These are phyloP conservation scores for Phoma sp. DNA, from an alignment of 2,329 filamentous ascomycete genomes.

Conservation along the genomic window DNA sequence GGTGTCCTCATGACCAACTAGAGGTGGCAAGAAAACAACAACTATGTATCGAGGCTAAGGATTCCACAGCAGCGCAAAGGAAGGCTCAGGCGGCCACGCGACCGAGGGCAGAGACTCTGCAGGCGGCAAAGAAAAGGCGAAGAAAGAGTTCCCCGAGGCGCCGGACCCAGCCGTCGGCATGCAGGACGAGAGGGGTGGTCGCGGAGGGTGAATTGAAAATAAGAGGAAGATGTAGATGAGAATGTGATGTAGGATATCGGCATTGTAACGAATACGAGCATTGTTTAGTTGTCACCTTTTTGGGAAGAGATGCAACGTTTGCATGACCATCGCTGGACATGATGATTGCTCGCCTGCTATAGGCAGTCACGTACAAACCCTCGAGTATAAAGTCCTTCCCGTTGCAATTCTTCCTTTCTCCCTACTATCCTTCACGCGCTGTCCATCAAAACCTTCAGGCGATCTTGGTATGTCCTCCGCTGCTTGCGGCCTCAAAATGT, in stretches of 20 bases:
- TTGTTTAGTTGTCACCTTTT: no score
- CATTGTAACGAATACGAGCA: neutral
- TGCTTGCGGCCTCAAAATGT: no score
- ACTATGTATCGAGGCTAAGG: slow-evolving; percentile 7
- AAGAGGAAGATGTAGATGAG: neutral
- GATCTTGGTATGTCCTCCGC: no score
- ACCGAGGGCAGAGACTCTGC: slow-evolving; percentile 49
- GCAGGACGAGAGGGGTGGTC: slow-evolving; percentile 59
- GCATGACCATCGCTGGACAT: neutral
- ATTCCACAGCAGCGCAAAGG: neutral
- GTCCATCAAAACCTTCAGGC: no score
- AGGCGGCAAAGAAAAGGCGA: slow-evolving; percentile 50
- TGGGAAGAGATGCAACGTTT: no score
- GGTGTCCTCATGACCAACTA: no score
- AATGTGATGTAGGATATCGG: neutral
- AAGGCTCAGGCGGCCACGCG: slow-evolving; percentile 50
- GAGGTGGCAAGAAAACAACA: no score
- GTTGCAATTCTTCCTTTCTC: no score
- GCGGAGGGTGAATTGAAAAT: slow-evolving; percentile 39
- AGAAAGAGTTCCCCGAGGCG: slow-evolving; percentile 57
- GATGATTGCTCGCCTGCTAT: neutral
- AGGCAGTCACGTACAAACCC: no score
- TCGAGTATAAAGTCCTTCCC: no score
- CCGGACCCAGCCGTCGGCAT: slow-evolving; percentile 58
- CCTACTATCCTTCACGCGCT: no score